Evolutionary conservation across 2,329 filamentous ascomycete species (phyloP), one percentile per base, ranked within the genome.

Genomic region (Dactylonectria estremocensis): DNA sequence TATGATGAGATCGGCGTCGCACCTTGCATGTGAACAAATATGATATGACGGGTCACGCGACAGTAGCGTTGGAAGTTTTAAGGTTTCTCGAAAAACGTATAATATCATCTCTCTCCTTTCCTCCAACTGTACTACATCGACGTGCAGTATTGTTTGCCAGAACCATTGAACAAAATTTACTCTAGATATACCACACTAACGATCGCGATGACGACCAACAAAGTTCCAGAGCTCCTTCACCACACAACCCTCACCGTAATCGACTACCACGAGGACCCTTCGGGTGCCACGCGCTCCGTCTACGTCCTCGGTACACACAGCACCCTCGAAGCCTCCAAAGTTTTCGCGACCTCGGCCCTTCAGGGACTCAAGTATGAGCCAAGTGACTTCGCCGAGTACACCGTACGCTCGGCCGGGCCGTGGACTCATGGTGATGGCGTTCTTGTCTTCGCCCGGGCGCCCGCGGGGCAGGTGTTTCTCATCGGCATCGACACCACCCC

Each of bases 341-440:
- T 64, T 2, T 83, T 80, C 37, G 77, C 82, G n/a, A 62, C 66
- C 35, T 66, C 66, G 3, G 77, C 79, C 0, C 73, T 85, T 0
- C 52, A 74, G 5, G 57, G 64, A 0, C 76, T 84, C 24, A 78
- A 78, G 43, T 85, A 83, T 73, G 50, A 77, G 1, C 74, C 77
- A 5, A 74, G 77, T 6, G 82, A 83, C 67, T 84, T 85, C 58
- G 56, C 56, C n/a, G 66, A 70, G 7, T 84, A 81, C 66, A 72
- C 77, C 35, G 69, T 75, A 2, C 68, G 70, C 1, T 54, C 53
- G 18, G 11, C 67, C 18, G 57, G 70, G n/a, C 31, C 52, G 9
- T 85, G 83, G 83, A 72, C 63, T 5, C 75, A 84, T 66, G 80
- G 78, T 40, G 79, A 84, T 58, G 80, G 79, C 40, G 75, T 81